These are phyloP conservation scores for Aspergillus persii DNA, from an alignment of 2,329 filamentous ascomycete species.

Conservation along the genomic window DNA sequence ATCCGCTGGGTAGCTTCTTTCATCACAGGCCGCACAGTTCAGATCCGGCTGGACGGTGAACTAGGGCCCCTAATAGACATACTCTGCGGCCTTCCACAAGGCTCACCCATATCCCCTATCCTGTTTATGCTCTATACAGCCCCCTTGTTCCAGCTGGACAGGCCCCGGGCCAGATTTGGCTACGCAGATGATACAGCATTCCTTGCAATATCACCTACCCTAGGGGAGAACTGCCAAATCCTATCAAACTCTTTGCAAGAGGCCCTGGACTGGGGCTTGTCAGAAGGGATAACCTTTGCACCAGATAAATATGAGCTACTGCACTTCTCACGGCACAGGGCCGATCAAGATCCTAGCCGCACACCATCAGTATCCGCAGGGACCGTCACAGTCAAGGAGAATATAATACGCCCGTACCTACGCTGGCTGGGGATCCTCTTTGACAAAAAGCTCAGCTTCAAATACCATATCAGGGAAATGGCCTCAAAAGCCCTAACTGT, in stretches of 20 bases:
- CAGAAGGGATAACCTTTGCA: not conserved
- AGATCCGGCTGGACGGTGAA: not conserved
- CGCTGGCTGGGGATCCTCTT: too few relatives aligned
- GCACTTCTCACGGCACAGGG: not conserved
- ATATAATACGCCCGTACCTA: too few relatives aligned
- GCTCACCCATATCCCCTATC: slow-evolving; percentile 1
- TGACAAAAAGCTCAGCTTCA: too few relatives aligned
- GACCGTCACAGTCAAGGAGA: too few relatives aligned
- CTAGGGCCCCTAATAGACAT: not conserved
- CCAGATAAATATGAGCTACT: slow-evolving; percentile 1
- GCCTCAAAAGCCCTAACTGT: not conserved
- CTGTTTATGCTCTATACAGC: slow-evolving; percentile 1
- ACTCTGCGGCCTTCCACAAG: not conserved
- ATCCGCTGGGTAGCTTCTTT: not conserved
- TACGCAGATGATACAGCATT: too few relatives aligned
- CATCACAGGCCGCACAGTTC: not conserved
- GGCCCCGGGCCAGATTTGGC: not conserved
- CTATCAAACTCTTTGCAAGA: too few relatives aligned
- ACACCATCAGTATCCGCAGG: not conserved
- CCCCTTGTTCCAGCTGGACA: not conserved
- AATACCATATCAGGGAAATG: not conserved
- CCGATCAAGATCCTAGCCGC: not conserved
- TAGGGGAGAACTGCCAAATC: too few relatives aligned
- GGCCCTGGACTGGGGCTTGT: not conserved
- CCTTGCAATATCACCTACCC: too few relatives aligned